These are phyloP conservation scores for Fusarium globosum DNA, from an alignment of 2,329 filamentous ascomycete species.

Conservation along the genomic window DNA sequence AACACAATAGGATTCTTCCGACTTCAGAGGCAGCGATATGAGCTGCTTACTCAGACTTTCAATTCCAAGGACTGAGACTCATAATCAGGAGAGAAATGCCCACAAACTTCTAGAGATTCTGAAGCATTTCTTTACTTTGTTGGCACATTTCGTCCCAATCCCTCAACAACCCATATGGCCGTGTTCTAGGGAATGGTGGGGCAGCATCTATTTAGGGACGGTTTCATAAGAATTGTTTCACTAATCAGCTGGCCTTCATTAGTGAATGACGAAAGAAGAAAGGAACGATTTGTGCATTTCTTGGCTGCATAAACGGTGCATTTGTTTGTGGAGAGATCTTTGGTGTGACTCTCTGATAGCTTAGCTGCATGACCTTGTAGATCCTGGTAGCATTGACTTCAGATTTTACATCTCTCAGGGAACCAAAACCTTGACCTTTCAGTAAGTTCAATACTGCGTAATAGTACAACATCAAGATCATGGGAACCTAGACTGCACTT, in stretches of 20 bases:
- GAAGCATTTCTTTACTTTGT: not conserved
- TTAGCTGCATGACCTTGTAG: not conserved
- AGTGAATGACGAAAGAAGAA: not conserved
- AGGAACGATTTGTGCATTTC: not conserved
- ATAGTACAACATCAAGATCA: conserved; percentile 1
- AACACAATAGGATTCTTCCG: not conserved
- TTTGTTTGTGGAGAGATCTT: conserved; percentile 1
- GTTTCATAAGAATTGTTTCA: conserved; percentile 1
- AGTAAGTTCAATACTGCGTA: not conserved
- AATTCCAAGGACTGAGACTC: not conserved
- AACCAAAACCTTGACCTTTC: not conserved
- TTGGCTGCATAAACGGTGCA: conserved; percentile 21
- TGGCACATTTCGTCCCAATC: not conserved
- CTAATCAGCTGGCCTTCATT: not conserved
- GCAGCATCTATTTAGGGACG: not conserved
- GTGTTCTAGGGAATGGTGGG: not conserved
- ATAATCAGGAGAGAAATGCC: not conserved
- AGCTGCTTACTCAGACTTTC: not conserved
- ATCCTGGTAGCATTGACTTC: not conserved
- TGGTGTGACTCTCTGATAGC: not conserved
- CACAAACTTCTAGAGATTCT: not conserved
- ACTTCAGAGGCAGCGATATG: not conserved
- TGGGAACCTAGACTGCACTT: conserved; percentile 1
- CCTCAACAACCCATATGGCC: not conserved
- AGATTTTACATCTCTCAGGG: conserved; percentile 1